Percentiles rank a stretch among this genome's conserved stretches.
Conservation (phyloP, 176 grass and related monocot genomes). For the Cenchrus purpureus region DNA sequence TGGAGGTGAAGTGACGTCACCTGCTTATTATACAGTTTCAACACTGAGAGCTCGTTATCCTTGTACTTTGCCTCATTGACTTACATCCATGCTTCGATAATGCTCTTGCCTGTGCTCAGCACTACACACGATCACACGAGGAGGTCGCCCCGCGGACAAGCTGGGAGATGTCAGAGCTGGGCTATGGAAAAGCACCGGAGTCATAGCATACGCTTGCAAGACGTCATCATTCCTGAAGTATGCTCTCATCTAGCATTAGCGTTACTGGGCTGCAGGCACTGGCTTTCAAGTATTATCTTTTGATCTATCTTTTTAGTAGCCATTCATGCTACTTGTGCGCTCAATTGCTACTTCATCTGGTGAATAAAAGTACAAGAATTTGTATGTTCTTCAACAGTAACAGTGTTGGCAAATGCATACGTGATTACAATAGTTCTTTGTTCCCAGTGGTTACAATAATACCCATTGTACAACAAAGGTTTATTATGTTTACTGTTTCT, state of each 20-base stretch:
- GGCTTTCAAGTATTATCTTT: slow-evolving; percentile 28
- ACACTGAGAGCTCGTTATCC: background rate
- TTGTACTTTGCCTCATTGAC: slow-evolving; percentile 24
- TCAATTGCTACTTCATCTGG: slow-evolving; percentile 18
- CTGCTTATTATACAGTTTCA: background rate
- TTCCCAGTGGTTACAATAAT: background rate
- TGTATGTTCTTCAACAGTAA: slow-evolving; percentile 32
- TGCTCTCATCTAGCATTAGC: slow-evolving; percentile 26
- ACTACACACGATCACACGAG: slow-evolving; percentile 77
- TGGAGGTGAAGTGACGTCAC: slow-evolving; percentile 71
- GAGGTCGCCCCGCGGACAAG: slow-evolving; percentile 70
- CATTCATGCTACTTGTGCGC: slow-evolving; percentile 23
- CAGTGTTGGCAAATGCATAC: slow-evolving; percentile 7
- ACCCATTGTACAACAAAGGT: background rate
- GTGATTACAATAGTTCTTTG: background rate
- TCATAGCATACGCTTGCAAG: slow-evolving; percentile 42
- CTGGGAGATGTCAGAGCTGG: slow-evolving; percentile 82
- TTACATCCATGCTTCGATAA: slow-evolving; percentile 10
- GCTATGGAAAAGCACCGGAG: slow-evolving; percentile 56
- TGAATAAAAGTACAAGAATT: slow-evolving; percentile 35
- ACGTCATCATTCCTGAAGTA: slow-evolving; percentile 28
- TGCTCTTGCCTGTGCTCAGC: slow-evolving; percentile 50
- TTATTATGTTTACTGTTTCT: background rate
- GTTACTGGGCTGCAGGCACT: slow-evolving; percentile 19
- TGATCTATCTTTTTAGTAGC: background rate